These are phyloP conservation scores for Termitomyces sp. DNA, from an alignment of 768 basidiomycete species.

Conservation along the genomic window DNA sequence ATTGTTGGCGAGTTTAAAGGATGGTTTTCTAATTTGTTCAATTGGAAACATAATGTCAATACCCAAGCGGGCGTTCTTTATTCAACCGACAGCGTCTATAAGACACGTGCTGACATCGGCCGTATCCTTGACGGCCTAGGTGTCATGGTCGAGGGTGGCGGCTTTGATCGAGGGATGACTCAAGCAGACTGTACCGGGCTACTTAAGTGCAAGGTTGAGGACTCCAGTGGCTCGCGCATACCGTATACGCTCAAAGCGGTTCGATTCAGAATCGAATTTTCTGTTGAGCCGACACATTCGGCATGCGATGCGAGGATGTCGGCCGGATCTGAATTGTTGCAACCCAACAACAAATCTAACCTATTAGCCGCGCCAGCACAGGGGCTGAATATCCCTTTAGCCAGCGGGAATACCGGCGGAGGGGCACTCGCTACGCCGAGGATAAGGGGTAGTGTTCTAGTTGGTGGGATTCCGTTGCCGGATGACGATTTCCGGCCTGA, in stretches of 20 bases:
- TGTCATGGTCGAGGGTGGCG: conserved; percentile 38
- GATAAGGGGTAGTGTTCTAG: conserved; percentile 19
- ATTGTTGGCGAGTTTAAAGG: conserved; percentile 80
- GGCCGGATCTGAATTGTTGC: not conserved
- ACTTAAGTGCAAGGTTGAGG: conserved; percentile 50
- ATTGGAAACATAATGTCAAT: conserved; percentile 67
- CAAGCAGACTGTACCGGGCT: conserved; percentile 19
- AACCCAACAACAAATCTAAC: conserved; percentile 7
- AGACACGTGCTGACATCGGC: conserved; percentile 60
- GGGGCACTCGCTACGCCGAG: conserved; percentile 10
- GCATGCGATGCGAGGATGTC: not conserved
- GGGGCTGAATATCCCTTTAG: conserved; percentile 4
- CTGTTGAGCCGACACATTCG: conserved; percentile 21
- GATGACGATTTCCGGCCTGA: conserved; percentile 26
- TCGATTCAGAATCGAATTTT: conserved; percentile 81
- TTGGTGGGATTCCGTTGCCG: conserved; percentile 16
- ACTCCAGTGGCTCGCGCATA: conserved; percentile 31
- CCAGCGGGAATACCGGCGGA: not conserved
- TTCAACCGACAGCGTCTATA: conserved; percentile 47
- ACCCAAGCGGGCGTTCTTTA: conserved; percentile 37
- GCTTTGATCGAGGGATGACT: conserved; percentile 19
- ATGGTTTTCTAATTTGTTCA: conserved; percentile 96
- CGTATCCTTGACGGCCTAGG: conserved; percentile 64
- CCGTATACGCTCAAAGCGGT: conserved; percentile 61
- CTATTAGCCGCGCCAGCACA: conserved; percentile 9